These are phyloP conservation scores for Coffea canephora DNA, from an alignment of 257 asterid species.

Conservation along the genomic window DNA sequence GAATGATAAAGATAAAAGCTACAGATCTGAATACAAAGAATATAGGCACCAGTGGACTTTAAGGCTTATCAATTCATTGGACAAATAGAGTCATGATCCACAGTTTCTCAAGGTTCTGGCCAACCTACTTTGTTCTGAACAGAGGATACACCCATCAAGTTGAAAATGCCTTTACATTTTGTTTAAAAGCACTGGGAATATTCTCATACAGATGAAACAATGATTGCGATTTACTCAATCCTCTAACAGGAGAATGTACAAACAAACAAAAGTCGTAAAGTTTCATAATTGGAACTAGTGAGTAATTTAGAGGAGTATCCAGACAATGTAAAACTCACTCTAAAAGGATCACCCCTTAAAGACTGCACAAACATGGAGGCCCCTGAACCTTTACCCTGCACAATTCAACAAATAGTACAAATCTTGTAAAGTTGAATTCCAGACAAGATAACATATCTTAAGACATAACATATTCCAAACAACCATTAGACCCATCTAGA, in stretches of 20 bases:
- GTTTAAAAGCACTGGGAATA: too few species aligned
- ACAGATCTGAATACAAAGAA: neutral
- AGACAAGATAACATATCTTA: neutral
- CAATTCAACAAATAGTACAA: conserved; percentile 12
- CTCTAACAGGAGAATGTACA: neutral
- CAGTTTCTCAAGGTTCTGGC: neutral
- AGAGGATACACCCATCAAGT: neutral
- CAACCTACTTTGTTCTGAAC: neutral
- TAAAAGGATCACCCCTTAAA: conserved; percentile 87
- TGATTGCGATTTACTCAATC: neutral
- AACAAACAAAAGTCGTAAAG: neutral
- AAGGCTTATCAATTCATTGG: neutral
- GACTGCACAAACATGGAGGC: conserved; percentile 95
- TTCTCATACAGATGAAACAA: neutral
- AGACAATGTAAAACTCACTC: conserved; percentile 46
- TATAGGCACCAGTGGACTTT: neutral
- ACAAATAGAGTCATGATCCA: neutral
- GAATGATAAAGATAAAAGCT: neutral
- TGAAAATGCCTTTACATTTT: too few species aligned
- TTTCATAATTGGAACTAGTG: neutral
- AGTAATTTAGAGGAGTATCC: neutral
- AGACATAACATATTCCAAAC: neutral
- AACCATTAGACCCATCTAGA: neutral
- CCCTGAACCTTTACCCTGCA: conserved; percentile 85
- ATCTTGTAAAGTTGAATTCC: conserved; percentile 9